Percentiles rank a stretch among this genome's conserved stretches.
These are phyloP conservation scores for Ploettnerulaceae sp. DNA, from an alignment of 2,329 filamentous ascomycete genomes.

Conservation along the genomic window DNA sequence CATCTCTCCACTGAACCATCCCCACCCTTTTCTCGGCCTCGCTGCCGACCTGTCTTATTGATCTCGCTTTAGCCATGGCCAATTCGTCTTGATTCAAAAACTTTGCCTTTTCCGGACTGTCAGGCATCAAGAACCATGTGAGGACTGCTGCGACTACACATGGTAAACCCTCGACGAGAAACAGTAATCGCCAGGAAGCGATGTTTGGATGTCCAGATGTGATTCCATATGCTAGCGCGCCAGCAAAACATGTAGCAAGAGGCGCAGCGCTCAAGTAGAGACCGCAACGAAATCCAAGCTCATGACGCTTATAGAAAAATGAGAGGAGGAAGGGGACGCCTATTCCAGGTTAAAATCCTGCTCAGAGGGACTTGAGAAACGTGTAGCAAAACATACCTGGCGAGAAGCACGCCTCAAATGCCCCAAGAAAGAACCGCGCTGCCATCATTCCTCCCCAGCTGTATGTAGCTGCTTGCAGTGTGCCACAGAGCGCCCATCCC, in stretches of 20 bases:
- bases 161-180: conserved; percentile 61
- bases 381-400: conserved; percentile 29
- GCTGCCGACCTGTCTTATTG: conserved; percentile 48
- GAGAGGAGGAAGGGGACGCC: conserved; percentile 42
- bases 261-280: conserved; percentile 63
- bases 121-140: conserved; percentile 50
- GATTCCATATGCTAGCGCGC: conserved; percentile 63
- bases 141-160: conserved; percentile 49
- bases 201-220: conserved; percentile 55
- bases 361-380: conserved; percentile 26
- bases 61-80: conserved; percentile 49
- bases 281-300: conserved; percentile 66
- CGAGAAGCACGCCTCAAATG: conserved; percentile 36
- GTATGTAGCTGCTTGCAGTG: conserved; percentile 42
- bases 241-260: conserved; percentile 64
- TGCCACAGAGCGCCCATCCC: conserved; percentile 34
- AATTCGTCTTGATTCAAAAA: conserved; percentile 43
- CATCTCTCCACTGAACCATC: conserved; percentile 42
- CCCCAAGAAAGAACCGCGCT: conserved; percentile 37
- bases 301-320: conserved; percentile 46
- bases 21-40: conserved; percentile 45
- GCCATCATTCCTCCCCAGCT: conserved; percentile 35
- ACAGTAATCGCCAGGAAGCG: conserved; percentile 55
- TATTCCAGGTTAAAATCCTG: conserved; percentile 39
- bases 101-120: conserved; percentile 47